Conservation (phyloP, 805 yeast genomes). For the Tetrapisispora nanseiensis region DNA sequence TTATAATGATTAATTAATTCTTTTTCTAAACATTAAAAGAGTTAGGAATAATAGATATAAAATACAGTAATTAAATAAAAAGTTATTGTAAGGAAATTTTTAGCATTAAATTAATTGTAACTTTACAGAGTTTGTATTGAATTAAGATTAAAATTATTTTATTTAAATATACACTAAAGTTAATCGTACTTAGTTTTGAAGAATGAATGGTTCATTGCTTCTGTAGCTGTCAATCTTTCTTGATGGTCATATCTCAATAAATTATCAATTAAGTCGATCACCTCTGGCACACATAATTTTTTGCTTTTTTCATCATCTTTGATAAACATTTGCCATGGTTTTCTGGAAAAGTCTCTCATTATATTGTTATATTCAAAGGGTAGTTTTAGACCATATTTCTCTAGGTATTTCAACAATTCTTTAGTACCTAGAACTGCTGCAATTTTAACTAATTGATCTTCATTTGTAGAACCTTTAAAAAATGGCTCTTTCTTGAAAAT, state of each 20-base stretch:
- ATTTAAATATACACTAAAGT: neutral
- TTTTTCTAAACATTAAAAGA: no score
- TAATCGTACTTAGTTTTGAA: slow-evolving; percentile 9
- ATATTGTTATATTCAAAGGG: slow-evolving; percentile 71
- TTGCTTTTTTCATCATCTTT: slow-evolving; percentile 37
- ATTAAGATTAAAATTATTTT: neutral
- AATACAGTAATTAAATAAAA: no score
- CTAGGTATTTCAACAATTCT: slow-evolving; percentile 54
- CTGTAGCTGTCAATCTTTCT: slow-evolving; percentile 77
- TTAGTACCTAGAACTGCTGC: slow-evolving; percentile 82
- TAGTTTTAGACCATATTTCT: slow-evolving; percentile 58
- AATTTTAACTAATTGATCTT: slow-evolving; percentile 84
- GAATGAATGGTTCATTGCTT: slow-evolving; percentile 60
- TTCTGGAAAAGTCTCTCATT: slow-evolving; percentile 54
- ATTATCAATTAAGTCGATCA: slow-evolving; percentile 72
- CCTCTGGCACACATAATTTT: slow-evolving; percentile 48
- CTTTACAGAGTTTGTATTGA: neutral
- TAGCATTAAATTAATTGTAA: no score
- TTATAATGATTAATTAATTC: no score
- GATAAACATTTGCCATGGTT: slow-evolving; percentile 57
- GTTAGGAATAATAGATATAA: no score
- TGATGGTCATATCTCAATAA: slow-evolving; percentile 80
- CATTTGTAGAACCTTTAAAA: slow-evolving; percentile 84
- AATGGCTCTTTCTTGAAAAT: slow-evolving; percentile 85
- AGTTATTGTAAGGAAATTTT: no score